Evolutionary conservation across 257 asterid genomes (phyloP).

Genomic region (Salvia rosmarinus): DNA sequence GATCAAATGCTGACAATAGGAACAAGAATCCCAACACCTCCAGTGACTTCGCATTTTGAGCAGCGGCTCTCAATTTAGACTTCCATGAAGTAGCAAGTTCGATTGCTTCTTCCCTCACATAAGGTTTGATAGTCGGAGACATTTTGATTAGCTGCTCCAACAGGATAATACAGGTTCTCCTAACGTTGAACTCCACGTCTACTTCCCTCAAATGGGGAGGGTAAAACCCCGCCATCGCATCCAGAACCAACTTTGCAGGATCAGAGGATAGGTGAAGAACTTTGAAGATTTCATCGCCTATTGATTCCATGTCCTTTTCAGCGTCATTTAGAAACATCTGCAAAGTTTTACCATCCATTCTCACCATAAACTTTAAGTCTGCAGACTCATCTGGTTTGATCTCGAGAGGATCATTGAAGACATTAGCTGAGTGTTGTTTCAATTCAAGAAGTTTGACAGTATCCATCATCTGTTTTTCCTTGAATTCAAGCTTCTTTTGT

Average conservation of each 20-base stretch:
- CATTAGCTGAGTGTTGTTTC: conserved; percentile 22
- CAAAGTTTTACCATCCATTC: conserved; percentile 54
- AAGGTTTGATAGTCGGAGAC: conserved; percentile 35
- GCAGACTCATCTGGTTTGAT: conserved; percentile 36
- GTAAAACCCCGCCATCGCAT: conserved; percentile 58
- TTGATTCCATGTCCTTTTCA: conserved; percentile 41
- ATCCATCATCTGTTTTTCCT: conserved; percentile 30
- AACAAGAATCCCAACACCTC: conserved; percentile 52
- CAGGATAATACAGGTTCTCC: conserved; percentile 46
- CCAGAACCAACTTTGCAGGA: conserved; percentile 61
- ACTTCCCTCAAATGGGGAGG: conserved; percentile 52
- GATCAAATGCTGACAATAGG: conserved; percentile 46
- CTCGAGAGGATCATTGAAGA: conserved; percentile 25
- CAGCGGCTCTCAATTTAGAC: conserved; percentile 36
- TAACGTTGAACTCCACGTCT: conserved; percentile 36
- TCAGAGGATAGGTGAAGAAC: conserved; percentile 52
- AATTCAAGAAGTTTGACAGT: conserved; percentile 27
- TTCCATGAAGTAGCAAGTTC: conserved; percentile 53
- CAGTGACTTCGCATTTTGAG: conserved; percentile 27
- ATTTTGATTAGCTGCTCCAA: conserved; percentile 47
- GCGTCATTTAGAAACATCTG: conserved; percentile 52
- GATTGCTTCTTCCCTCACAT: conserved; percentile 43
- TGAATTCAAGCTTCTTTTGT: conserved; percentile 33
- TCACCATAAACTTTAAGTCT: conserved; percentile 38
- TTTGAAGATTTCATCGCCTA: conserved; percentile 44